Base-by-base conservation (phyloP, 306 rosid species). In the Dalbergia oliveri region DNA sequence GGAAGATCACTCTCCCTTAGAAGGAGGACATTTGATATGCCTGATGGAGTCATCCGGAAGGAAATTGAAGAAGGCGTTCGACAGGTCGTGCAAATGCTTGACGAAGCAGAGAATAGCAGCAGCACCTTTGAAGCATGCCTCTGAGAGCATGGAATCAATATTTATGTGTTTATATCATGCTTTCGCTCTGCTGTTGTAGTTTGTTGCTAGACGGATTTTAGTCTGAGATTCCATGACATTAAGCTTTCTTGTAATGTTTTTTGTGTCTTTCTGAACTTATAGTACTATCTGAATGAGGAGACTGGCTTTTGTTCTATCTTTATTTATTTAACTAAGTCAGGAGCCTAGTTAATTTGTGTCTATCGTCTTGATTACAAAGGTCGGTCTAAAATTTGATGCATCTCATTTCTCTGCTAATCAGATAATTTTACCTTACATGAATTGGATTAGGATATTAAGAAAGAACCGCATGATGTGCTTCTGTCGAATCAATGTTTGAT, bases 31-130 rank as follows among this genome's bases (percentile, higher is more conserved):
- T 94, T 94, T 11, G 97, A 94, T 43, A 88, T 94, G 97, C 98
- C 98, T 13, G 89, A 85, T 59, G 92, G 92, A 70, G 72, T 77
- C 82, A 89, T 92, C 72, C 86, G 85, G 58, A 84, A 87, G 90
- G 98, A 94, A 87, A 88, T 94, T 43, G 98, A 97, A 34, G 97
- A 90, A 69, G 92, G 98, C 7, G 97, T 94, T 66, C 90, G 93
- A 0, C 93, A 94, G 80, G 94, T 94, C 64, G 93, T 92, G 79
- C 92, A 84, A 78, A 83, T 92, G 93, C 89, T 94, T 11, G 90
- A 92, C 16, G 75, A 87, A 5, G 94, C 90, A 13, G 97, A 88
- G 81, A 87, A 86, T 76, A 79, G 77, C 69, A 70, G 83, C 78
- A 62, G 66, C 76, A 76, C 85, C 84, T 79, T 80, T 53, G 90